phyloP scores from a whole-genome alignment of 139 green algal species.

The Pleodorina starrii region DNA sequence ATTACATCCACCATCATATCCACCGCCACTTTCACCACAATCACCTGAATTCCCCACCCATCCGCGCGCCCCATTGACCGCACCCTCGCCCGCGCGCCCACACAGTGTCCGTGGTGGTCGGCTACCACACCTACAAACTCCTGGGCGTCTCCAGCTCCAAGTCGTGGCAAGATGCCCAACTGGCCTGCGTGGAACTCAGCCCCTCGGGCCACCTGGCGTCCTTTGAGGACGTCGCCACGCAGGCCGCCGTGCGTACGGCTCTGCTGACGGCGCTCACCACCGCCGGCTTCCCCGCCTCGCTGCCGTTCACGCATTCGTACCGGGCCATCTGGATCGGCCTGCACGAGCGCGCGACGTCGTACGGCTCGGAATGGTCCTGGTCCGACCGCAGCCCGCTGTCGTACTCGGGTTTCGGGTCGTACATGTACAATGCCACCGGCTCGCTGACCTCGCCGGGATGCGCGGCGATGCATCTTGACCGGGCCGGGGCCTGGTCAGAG shows the following conservation, averaged over 20 bases:
- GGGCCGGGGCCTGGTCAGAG: conserved; percentile 20
- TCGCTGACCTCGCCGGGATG: not conserved
- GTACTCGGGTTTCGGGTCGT: conserved; percentile 36
- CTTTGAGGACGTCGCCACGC: conserved; percentile 7
- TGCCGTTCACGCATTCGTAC: conserved; percentile 37
- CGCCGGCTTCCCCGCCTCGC: not conserved
- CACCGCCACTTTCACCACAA: too few species aligned
- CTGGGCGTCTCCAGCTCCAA: not conserved
- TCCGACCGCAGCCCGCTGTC: conserved; percentile 7
- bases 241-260: not conserved
- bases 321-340: conserved; percentile 30
- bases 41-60: too few species aligned
- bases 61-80: too few species aligned
- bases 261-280: not conserved
- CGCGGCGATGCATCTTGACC: conserved; percentile 43
- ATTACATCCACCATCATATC: too few species aligned
- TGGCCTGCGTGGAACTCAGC: conserved; percentile 20
- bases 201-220: conserved; percentile 35
- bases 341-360: not conserved
- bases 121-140: conserved; percentile 25
- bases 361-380: conserved; percentile 29
- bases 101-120: conserved; percentile 15
- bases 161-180: conserved; percentile 20
- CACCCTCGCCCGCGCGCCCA: not conserved
- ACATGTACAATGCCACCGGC: not conserved